A percentile compares a stretch with the other conserved stretches of the same genome.
phyloP scores from a whole-genome alignment of 2,329 filamentous ascomycete genomes.

The Fusarium newnesense region DNA sequence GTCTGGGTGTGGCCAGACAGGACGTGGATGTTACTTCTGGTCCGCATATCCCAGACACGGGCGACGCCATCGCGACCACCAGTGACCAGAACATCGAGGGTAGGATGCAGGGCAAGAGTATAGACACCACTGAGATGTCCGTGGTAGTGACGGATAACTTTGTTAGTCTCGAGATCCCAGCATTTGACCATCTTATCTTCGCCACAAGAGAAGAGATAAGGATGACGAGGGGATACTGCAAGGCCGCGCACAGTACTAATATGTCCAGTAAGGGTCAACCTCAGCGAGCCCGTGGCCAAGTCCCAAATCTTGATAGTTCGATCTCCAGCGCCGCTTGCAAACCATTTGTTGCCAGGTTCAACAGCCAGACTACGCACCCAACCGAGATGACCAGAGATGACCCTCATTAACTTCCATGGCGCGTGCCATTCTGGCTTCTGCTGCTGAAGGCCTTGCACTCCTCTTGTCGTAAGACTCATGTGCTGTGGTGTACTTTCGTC shows the following conservation, averaged over 20 bases:
- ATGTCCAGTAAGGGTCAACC: slow-evolving; percentile 89
- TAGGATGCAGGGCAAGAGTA: slow-evolving; percentile 91
- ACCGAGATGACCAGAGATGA: slow-evolving; percentile 94
- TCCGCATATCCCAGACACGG: slow-evolving; percentile 98
- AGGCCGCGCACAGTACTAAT: slow-evolving; percentile 93
- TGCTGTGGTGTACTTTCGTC: slow-evolving; percentile 40
- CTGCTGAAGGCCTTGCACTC: slow-evolving; percentile 47
- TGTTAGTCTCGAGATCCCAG: slow-evolving; percentile 99
- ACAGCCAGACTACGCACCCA: slow-evolving; percentile 93
- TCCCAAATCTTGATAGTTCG: slow-evolving; percentile 99
- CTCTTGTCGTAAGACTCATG: slow-evolving; percentile 48
- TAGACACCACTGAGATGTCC: slow-evolving; percentile 97
- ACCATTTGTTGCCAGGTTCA: slow-evolving; percentile 97
- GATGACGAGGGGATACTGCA: slow-evolving; percentile 91
- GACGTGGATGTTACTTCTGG: slow-evolving; percentile 94
- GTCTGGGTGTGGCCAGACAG: slow-evolving; percentile 91
- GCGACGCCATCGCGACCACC: slow-evolving; percentile 95
- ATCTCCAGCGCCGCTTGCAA: slow-evolving; percentile 94
- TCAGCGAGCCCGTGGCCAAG: slow-evolving; percentile 84
- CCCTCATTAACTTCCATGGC: slow-evolving; percentile 98
- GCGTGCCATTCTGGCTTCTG: slow-evolving; percentile 94
- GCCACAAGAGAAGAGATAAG: slow-evolving; percentile 96
- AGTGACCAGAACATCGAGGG: slow-evolving; percentile 92
- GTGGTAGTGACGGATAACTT: slow-evolving; percentile 97
- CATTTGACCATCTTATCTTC: slow-evolving; percentile 99